Evolutionary conservation across 2,329 filamentous ascomycete genomes (phyloP), one percentile per base, ranked within the genome.

Genomic region (Penicillium brevicompactum): DNA sequence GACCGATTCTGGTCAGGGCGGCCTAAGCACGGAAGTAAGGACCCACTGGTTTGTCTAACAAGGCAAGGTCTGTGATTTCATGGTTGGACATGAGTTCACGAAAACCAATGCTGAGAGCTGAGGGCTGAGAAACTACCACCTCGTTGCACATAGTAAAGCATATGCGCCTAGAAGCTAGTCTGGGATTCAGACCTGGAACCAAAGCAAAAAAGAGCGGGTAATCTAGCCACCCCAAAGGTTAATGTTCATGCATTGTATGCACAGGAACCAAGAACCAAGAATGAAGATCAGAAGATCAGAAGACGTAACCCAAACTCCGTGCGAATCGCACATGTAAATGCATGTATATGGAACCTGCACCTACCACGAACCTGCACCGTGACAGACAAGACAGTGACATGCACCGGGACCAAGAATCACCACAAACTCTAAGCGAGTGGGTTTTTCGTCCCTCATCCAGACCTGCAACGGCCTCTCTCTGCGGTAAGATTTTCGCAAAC

Each of bases 41-140:
- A 57, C 53, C 55, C 49, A 51, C 52, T 21, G 45, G 51, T 34
- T 49, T 53, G 51, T 51, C 41, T 30, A 43, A 49, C 51, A 37
- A 52, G 37, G 44, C 50, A 48, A 48, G 50, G 50, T 32, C 13
- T 14, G 16, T 34, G n/a, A 38, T 40, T 16, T 14, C 16, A 24
- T 21, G 34, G 24, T 50, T 34, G 18, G 27, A 34, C 16, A 43
- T 32, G 47, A 32, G 3, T 41, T 22, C 34, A 11, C 38, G 11
- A 6, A n/a, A 8, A 24, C 18, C 14, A 27, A 27, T 27, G 24
- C 24, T 8, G 24, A 27, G 8, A 27, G 24, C 24, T 27, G 24
- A 27, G 24, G 24, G 24, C 24, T 27, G 24, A 27, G 24, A 27
- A 27, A 5, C 24, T 27, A 5, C 24, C 24, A 5, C 24, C 24